phyloP scores from a whole-genome alignment of 2,329 filamentous ascomycete species.

The Talaromyces sp. region DNA sequence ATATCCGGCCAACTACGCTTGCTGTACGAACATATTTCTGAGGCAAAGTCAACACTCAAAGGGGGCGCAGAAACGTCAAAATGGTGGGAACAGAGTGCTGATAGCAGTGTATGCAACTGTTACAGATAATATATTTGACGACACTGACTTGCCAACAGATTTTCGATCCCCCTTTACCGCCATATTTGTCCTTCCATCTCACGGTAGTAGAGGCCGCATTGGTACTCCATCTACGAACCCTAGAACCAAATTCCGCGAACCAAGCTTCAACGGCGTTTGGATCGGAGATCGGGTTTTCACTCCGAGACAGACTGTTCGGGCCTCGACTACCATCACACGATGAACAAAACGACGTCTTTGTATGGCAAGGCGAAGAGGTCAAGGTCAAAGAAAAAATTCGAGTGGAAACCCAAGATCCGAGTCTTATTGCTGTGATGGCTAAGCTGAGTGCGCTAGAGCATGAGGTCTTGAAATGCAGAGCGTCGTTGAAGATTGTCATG shows the following conservation, averaged over 20 bases:
- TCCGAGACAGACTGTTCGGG: conserved; percentile 57
- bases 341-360: conserved; percentile 76
- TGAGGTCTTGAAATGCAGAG: conserved; percentile 66
- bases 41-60: conserved; percentile 60
- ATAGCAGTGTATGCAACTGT: conserved; percentile 53
- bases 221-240: conserved; percentile 66
- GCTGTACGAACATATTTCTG: conserved; percentile 60
- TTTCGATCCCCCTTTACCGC: conserved; percentile 63
- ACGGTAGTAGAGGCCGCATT: conserved; percentile 68
- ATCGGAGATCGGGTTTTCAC: conserved; percentile 63
- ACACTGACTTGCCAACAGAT: conserved; percentile 32
- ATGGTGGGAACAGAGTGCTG: conserved; percentile 57
- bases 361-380: conserved; percentile 68
- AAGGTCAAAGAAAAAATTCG: conserved; percentile 85
- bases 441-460: conserved; percentile 78
- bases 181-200: conserved; percentile 70
- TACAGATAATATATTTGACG: neutral
- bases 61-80: conserved; percentile 51
- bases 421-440: conserved; percentile 75
- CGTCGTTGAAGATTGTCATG: conserved; percentile 76
- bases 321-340: conserved; percentile 65
- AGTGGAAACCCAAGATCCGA: conserved; percentile 86
- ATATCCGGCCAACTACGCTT: conserved; percentile 59
- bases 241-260: conserved; percentile 62
- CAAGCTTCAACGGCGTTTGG: conserved; percentile 66